phyloP scores from a whole-genome alignment of 495 filamentous ascomycete species.

The Xanthoparmelia taractica region DNA sequence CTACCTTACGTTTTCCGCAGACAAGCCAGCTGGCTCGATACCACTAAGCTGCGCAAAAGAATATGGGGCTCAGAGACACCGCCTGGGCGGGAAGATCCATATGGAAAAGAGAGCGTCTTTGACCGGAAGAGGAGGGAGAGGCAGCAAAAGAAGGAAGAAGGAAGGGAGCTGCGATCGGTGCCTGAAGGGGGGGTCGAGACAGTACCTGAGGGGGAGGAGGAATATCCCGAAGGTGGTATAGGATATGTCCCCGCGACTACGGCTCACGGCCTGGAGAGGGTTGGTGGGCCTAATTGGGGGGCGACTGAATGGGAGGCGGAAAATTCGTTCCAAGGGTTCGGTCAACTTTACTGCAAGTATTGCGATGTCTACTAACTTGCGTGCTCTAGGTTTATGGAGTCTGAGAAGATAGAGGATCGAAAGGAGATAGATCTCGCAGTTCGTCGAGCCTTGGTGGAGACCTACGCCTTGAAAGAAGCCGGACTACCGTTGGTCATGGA shows the following conservation, averaged over 20 bases:
- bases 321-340: constrained; percentile 23
- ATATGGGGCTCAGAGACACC: constrained; percentile 52
- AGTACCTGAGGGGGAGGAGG: constrained; percentile 6
- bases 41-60: constrained; percentile 28
- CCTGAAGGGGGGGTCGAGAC: too few species aligned
- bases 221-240: constrained; percentile 11
- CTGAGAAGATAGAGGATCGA: constrained; percentile 22
- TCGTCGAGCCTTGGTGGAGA: constrained; percentile 55
- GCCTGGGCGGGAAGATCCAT: constrained; percentile 48
- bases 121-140: constrained; percentile 26
- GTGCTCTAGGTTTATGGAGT: constrained; percentile 23
- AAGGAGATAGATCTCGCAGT: constrained; percentile 36
- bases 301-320: constrained; percentile 11
- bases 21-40: constrained; percentile 29
- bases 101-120: constrained; percentile 36
- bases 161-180: neutral
- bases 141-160: neutral
- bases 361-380: constrained; percentile 9
- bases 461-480: constrained; percentile 41
- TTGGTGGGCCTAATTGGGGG: constrained; percentile 44
- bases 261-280: constrained; percentile 48
- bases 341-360: neutral
- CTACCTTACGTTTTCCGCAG: constrained; percentile 3
- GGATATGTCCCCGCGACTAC: constrained; percentile 51
- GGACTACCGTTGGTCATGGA: constrained; percentile 23